Evolutionary conservation across 2,329 filamentous ascomycete genomes (phyloP), one percentile per base, ranked within the genome.

Genomic region (Penicillium sp.): DNA sequence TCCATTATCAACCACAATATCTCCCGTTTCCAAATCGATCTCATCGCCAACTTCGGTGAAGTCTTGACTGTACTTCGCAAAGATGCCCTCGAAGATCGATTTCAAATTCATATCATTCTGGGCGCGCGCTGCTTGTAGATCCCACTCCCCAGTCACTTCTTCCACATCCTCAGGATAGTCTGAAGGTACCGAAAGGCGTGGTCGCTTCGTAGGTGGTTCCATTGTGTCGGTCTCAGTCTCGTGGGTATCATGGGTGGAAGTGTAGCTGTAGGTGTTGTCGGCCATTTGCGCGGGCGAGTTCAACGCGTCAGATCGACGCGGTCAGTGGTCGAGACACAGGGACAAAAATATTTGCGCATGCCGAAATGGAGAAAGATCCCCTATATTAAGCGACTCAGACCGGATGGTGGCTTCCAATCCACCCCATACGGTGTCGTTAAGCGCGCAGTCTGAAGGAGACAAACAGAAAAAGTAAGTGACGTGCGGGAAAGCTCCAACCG

Each of bases 1-100:
- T 0, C 94, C 93, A 78, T 96, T 94, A 72, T 97, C 83, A 52
- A 97, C 87, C n/a, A 96, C 81, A 43, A 97, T 86, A 54, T 90
- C 80, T 50, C 91, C 92, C 0, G 90, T 93, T 46, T 81, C 79
- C 52, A 96, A 79, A 71, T 97, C 91, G 65, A 97, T 92, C 75
- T 96, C 92, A 72, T 97, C 93, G 50, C 88, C 92, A 47, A 93
- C 81, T 4, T 87, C 89, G 2, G 86, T 86, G 67, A 96, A 96
- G 70, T 97, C 89, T 60, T 82, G 87, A 49, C 83, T 87, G 71
- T 96, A 97, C 72, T 96, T 97, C 56, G 88, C 84, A 69, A 96
- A 96, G 51, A 97, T 96, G 52, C 84, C 79, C 68, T 96, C 92
- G 70, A 96, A 94, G 5, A 86, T 86, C n/a, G 86, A 87, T 71